Percentiles rank a stretch among this genome's conserved stretches.
Conservation (phyloP, 768 basidiomycete species). For the Pulveroboletus sp. region DNA sequence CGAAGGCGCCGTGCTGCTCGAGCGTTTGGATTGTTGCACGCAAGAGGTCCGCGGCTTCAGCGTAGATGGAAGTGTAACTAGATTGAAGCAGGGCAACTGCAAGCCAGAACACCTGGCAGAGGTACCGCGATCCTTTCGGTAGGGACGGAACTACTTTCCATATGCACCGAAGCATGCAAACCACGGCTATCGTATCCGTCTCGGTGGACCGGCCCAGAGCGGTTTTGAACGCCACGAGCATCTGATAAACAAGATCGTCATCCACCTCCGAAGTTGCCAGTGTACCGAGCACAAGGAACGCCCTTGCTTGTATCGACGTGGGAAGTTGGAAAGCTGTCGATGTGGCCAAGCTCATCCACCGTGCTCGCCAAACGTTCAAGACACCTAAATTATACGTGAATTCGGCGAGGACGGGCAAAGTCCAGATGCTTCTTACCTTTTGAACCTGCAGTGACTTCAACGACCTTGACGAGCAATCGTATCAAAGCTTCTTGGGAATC, state of each 20-base stretch:
- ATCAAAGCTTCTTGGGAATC: constrained; percentile 66
- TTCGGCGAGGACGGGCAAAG: not conserved
- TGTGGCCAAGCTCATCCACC: constrained; percentile 89
- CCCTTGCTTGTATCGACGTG: constrained; percentile 81
- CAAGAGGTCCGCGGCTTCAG: constrained; percentile 66
- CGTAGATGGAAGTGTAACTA: constrained; percentile 64
- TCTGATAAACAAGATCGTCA: constrained; percentile 90
- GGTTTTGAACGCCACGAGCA: constrained; percentile 79
- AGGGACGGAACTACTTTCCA: constrained; percentile 72
- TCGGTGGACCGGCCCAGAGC: constrained; percentile 67
- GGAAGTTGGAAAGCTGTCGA: constrained; percentile 89
- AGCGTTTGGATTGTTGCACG: constrained; percentile 62
- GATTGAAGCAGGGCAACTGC: constrained; percentile 80
- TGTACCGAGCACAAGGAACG: constrained; percentile 79
- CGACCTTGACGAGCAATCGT: constrained; percentile 54
- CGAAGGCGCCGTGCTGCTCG: constrained; percentile 56
- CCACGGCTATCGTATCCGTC: constrained; percentile 64
- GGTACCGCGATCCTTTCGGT: constrained; percentile 64
- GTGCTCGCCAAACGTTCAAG: constrained; percentile 84
- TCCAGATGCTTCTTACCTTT: constrained; percentile 47
- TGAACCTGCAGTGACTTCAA: constrained; percentile 63
- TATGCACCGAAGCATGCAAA: constrained; percentile 87
- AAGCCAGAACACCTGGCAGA: constrained; percentile 79
- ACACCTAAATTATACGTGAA: constrained; percentile 45
- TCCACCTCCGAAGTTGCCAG: constrained; percentile 84